Percentiles rank a stretch among this genome's conserved stretches.
phyloP scores from a whole-genome alignment of 768 basidiomycete genomes.

The Crucibulum laeve region DNA sequence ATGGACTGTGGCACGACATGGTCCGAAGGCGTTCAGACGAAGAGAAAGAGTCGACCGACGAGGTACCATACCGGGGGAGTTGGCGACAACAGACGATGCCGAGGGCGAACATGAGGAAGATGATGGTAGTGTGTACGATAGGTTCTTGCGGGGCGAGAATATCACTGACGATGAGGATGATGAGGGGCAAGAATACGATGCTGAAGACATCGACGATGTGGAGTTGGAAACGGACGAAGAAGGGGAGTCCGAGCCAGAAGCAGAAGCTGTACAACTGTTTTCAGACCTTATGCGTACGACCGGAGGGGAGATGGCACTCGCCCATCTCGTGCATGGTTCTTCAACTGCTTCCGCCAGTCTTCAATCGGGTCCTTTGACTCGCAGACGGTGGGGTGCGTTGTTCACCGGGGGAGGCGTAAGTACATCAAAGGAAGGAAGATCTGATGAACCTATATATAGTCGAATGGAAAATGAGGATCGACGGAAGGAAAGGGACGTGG shows the following conservation, averaged over 20 bases:
- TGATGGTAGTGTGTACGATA: slow-evolving; percentile 41
- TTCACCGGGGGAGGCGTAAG: slow-evolving; percentile 5
- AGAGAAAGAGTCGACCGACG: slow-evolving; percentile 6
- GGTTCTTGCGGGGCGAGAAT: slow-evolving; percentile 59
- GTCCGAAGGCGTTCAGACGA: slow-evolving; percentile 8
- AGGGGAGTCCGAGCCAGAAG: slow-evolving; percentile 9
- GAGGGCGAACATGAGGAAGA: slow-evolving; percentile 14
- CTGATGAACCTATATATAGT: slow-evolving; percentile 14
- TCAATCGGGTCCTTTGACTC: not conserved
- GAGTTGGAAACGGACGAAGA: slow-evolving; percentile 17
- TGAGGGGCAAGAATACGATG: slow-evolving; percentile 15
- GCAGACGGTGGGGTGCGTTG: not conserved
- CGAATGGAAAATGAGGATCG: slow-evolving; percentile 15
- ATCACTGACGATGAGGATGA: slow-evolving; percentile 36
- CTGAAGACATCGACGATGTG: slow-evolving; percentile 19
- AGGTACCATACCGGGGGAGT: slow-evolving; percentile 2
- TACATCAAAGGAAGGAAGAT: not conserved
- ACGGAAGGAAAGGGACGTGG: slow-evolving; percentile 2
- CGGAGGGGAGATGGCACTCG: slow-evolving; percentile 18
- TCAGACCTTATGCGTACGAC: slow-evolving; percentile 41
- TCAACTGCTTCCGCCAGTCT: not conserved
- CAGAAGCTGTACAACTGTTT: slow-evolving; percentile 47
- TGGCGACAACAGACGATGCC: slow-evolving; percentile 2
- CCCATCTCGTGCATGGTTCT: slow-evolving; percentile 17
- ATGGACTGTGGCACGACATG: slow-evolving; percentile 13